Base-by-base conservation (phyloP, 768 basidiomycete genomes). In the Trametes maxima region DNA sequence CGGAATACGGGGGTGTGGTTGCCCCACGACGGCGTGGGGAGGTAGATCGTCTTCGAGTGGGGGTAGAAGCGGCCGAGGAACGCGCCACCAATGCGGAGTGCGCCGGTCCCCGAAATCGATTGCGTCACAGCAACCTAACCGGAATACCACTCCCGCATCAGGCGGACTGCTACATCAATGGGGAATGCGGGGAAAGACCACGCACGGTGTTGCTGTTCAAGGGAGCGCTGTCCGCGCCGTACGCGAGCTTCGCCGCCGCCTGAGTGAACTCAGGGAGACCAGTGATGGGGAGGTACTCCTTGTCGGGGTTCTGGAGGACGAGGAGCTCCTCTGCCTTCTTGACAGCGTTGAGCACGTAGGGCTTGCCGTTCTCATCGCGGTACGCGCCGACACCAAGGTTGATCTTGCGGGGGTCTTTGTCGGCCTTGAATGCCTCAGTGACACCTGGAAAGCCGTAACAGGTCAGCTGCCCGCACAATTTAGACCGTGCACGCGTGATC, bases 311-410 rank as follows among this genome's bases (percentile, higher is more conserved):
- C 60, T 84, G 80, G 47, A 83, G 76, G 46, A 80, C 78, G 50
- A 98, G 72, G 60, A 86, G 73, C 64, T 88, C 85, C 74, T 96
- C 94, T 16, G 93, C 94, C 90, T 94, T 93, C 75, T 90, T 87
- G 39, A 99, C 97, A 44, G 88, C 86, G 47, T 83, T 87, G 58
- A 99, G 80, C 57, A 99, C 87, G 73, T 95, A 98, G 5, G 96
- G 96, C 78, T 97, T 98, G 57, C 97, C 97, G 56, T 89, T 81
- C 65, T 86, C 92, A 68, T 99, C 95, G 62, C 97, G 85, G 82
- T 95, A 98, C 46, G 94, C 92, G 69, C 97, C 97, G 66, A 98
- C 97, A 71, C 97, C 97, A 60, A 99, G 82, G 78, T 98, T 99
- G 72, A 99, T 96, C 76, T 98, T 98, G 66, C 88, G 87, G 17